Conservation (phyloP, 768 basidiomycete genomes). For the Auriscalpium orientale region DNA sequence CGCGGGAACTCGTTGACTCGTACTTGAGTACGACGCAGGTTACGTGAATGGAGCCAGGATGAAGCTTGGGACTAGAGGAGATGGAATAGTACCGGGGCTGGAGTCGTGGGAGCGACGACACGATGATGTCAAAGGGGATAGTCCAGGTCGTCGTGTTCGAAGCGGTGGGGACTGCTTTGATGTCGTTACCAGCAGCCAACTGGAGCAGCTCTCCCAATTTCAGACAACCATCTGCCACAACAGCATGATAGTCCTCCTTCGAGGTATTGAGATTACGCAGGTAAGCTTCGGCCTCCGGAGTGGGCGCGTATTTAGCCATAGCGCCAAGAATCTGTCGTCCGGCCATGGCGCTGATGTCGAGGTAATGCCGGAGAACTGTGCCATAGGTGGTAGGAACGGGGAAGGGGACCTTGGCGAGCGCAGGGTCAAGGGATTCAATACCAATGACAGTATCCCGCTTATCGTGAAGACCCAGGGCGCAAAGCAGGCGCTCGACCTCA, state of each 20-base stretch:
- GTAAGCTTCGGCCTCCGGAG: conserved; percentile 63
- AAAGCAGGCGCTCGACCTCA: conserved; percentile 86
- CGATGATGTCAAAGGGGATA: conserved; percentile 95
- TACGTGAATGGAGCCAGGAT: conserved; percentile 86
- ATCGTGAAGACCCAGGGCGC: conserved; percentile 73
- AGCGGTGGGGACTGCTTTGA: conserved; percentile 45
- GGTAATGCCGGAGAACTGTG: conserved; percentile 91
- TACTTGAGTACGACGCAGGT: conserved; percentile 96
- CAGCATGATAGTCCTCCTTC: conserved; percentile 79
- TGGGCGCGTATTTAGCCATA: conserved; percentile 84
- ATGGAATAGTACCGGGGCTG: conserved; percentile 99
- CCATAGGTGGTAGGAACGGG: conserved; percentile 93
- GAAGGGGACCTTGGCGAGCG: conserved; percentile 97
- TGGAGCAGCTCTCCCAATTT: conserved; percentile 93
- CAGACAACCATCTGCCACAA: conserved; percentile 75
- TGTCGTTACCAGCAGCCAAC: conserved; percentile 76
- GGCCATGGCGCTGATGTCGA: conserved; percentile 91
- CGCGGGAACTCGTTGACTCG: conserved; percentile 52
- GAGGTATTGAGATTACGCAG: conserved; percentile 73
- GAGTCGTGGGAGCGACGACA: conserved; percentile 87
- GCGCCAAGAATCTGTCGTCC: conserved; percentile 90
- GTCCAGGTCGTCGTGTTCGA: conserved; percentile 79
- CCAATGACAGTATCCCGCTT: conserved; percentile 80
- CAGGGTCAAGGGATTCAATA: conserved; percentile 96
- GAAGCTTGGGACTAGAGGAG: conserved; percentile 90